These are phyloP conservation scores for Penicillium tannophilum DNA, from an alignment of 495 filamentous ascomycete genomes.

Conservation along the genomic window DNA sequence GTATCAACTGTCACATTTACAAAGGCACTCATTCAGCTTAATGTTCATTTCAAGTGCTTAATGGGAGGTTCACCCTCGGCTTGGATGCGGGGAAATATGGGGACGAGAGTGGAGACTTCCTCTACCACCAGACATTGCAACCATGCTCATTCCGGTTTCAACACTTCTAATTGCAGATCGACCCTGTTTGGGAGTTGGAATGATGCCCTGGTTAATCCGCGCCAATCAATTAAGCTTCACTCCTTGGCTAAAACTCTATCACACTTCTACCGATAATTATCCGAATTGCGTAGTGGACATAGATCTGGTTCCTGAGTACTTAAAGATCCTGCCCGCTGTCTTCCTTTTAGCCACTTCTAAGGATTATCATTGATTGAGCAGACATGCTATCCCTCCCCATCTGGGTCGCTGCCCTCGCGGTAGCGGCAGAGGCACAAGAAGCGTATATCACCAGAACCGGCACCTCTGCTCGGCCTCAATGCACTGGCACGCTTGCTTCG, in stretches of 20 bases:
- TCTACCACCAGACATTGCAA: background rate
- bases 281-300: conserved; percentile 3
- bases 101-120: background rate
- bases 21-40: too few species aligned
- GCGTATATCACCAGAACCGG: conserved; percentile 28
- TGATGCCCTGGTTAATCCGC: background rate
- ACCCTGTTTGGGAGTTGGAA: background rate
- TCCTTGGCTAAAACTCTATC: background rate
- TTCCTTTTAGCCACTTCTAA: background rate
- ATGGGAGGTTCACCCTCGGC: too few species aligned
- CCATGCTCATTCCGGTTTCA: background rate
- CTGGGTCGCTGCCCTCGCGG: background rate
- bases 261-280: conserved; percentile 8
- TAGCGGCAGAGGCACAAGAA: conserved; percentile 23
- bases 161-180: background rate
- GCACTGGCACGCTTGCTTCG: conserved; percentile 12
- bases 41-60: too few species aligned
- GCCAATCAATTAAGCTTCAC: background rate
- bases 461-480: conserved; percentile 25
- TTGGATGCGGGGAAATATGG: background rate
- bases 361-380: background rate
- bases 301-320: background rate
- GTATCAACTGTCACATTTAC: too few species aligned
- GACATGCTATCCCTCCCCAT: background rate
- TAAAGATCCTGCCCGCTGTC: background rate